Evolutionary conservation across 495 filamentous ascomycete genomes (phyloP).

Genomic region (Pseudevernia furfuracea): DNA sequence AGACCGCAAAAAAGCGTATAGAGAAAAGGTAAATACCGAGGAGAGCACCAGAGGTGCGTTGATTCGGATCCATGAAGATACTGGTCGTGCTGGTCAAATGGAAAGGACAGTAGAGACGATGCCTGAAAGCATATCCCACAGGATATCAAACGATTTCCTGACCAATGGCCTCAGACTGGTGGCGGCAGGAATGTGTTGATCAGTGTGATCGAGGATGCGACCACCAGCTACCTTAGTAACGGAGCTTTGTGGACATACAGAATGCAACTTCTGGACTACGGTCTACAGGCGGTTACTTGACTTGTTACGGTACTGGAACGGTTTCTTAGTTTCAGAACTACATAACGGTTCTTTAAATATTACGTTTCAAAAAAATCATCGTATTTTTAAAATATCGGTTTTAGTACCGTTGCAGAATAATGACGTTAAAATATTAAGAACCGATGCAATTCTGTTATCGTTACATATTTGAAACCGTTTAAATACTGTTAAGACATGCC

Average conservation of each 20-base stretch:
- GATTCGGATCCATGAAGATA: conserved; percentile 22
- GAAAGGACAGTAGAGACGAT: neutral
- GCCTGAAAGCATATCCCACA: neutral
- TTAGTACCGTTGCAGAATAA: too few species aligned
- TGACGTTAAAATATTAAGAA: too few species aligned
- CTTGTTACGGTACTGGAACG: too few species aligned
- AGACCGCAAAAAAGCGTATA: neutral
- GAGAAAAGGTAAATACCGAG: conserved; percentile 13
- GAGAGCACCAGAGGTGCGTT: conserved; percentile 24
- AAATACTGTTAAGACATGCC: too few species aligned
- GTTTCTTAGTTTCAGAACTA: too few species aligned
- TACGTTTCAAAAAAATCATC: too few species aligned
- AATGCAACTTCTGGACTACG: neutral
- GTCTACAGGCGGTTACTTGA: too few species aligned
- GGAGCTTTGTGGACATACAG: neutral
- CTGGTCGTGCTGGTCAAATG: neutral
- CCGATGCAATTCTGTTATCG: too few species aligned
- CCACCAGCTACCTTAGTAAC: neutral
- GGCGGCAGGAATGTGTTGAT: neutral
- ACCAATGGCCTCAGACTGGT: rapidly evolving
- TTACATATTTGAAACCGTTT: too few species aligned
- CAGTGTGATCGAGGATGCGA: neutral
- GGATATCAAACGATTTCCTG: neutral
- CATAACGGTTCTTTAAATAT: too few species aligned
- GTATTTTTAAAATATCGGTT: too few species aligned